These are phyloP conservation scores for Linanthus parryae DNA, from an alignment of 148 eudicot species.

Conservation along the genomic window DNA sequence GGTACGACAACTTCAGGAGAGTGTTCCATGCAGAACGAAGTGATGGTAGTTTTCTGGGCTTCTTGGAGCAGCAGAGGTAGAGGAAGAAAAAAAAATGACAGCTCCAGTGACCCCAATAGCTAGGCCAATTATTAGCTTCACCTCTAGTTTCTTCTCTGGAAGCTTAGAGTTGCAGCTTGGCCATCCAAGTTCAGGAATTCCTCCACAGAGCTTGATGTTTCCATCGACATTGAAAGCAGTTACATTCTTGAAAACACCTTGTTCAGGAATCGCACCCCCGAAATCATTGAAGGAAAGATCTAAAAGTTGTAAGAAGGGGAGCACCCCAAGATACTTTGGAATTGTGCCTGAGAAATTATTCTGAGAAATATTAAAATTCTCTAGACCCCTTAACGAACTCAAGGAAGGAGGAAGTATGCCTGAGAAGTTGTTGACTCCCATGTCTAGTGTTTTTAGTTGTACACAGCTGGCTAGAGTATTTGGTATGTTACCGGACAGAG, in stretches of 20 bases:
- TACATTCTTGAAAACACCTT: slow-evolving; percentile 13
- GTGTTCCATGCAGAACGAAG: too few species aligned
- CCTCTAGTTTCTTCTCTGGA: too few species aligned
- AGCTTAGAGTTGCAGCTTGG: too few species aligned
- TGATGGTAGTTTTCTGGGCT: too few species aligned
- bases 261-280: slow-evolving; percentile 22
- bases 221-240: slow-evolving; percentile 9
- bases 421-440: slow-evolving; percentile 13
- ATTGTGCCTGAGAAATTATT: slow-evolving; percentile 19
- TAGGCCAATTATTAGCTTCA: too few species aligned
- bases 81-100: too few species aligned
- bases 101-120: too few species aligned
- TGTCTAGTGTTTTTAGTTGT: slow-evolving; percentile 1
- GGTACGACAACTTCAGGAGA: too few species aligned
- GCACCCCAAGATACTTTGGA: slow-evolving; percentile 9
- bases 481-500: slow-evolving; percentile 19
- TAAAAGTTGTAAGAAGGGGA: slow-evolving; percentile 1
- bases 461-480: slow-evolving; percentile 9
- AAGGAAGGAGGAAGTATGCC: slow-evolving; percentile 17
- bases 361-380: slow-evolving; percentile 9
- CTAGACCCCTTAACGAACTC: neutral
- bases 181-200: slow-evolving; percentile 5
- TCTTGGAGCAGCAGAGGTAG: too few species aligned
- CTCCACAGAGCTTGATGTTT: slow-evolving; percentile 23
- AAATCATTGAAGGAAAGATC: slow-evolving; percentile 24